Evolutionary conservation across 352 stramenopile species (phyloP), one percentile per base, ranked within the genome.

Genomic region (Phytophthora rubi): DNA sequence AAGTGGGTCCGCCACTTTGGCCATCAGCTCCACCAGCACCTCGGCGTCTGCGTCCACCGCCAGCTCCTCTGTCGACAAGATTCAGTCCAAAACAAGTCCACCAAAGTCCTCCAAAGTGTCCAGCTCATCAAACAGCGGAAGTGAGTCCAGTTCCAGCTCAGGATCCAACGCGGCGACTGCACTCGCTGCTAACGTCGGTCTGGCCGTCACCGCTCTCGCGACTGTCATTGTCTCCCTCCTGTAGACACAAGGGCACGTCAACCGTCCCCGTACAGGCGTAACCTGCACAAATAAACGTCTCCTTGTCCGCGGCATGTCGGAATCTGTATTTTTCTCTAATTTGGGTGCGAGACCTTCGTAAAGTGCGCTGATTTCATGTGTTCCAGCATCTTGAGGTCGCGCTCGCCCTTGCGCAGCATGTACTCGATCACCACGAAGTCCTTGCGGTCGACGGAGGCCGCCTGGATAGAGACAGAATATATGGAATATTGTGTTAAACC

Each of bases 351-450:
- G 0, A 92, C 73, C 39, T 56, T 75, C 5, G 77, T 62, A 61
- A 90, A 91, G 52, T 86, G 76, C 9, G 80, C 88, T 8, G 66
- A 77, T 62, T 92, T 93, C 72, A 91, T 89, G 37, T 62, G 70
- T 56, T 83, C 70, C 45, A 94, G 76, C 80, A 93, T 88, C 78
- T 94, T 93, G 44, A 96, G 70, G 56, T 96, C 86, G 15, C 87
- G 84, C 65, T 96, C 81, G 3, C 88, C 88, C 55, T 96, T 96
- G 72, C 88, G 88, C 62, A 96, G 69, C 76, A 96, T 79, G 52
- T 94, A 85, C 80, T 96, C 88, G 61, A 96, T 94, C 65, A 91
- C 74, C 8, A 78, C 72, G 69, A 96, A 96, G 73, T 94, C 83
- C 65, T 81, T 90, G 39, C 86, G 82, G 7, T 82, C 73, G 26